phyloP scores from a whole-genome alignment of 495 filamentous ascomycete species.

The Parachaetomium inaequale region DNA sequence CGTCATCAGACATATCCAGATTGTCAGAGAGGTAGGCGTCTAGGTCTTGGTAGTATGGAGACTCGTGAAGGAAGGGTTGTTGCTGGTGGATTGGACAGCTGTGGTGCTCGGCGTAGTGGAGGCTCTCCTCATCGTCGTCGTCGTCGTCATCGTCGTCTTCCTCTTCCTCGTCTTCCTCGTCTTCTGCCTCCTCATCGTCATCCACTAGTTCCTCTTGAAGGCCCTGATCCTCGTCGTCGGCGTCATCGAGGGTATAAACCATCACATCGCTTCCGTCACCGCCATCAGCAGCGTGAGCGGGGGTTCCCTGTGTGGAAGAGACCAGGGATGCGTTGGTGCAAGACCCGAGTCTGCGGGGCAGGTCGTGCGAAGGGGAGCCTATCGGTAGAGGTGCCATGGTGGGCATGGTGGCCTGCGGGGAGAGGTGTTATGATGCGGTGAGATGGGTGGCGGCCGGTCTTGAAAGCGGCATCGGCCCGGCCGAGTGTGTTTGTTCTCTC shows the following conservation, averaged over 20 bases:
- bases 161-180: constrained; percentile 2
- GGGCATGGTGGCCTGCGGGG: constrained; percentile 9
- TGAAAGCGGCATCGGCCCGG: constrained; percentile 7
- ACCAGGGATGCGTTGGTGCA: constrained; percentile 2
- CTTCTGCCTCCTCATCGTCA: constrained; percentile 22
- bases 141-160: constrained; percentile 24
- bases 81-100: constrained; percentile 10
- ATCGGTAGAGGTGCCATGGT: not conserved
- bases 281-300: not conserved
- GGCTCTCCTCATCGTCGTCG: constrained; percentile 25
- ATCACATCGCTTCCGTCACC: constrained; percentile 7
- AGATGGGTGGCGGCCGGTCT: not conserved
- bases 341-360: constrained; percentile 9
- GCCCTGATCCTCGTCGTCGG: not conserved
- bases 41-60: constrained; percentile 6
- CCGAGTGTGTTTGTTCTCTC: not conserved
- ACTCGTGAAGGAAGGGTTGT: constrained; percentile 8
- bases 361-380: constrained; percentile 1
- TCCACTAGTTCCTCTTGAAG: constrained; percentile 16
- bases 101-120: constrained; percentile 22
- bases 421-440: constrained; percentile 1
- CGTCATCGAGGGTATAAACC: not conserved
- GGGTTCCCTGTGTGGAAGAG: not conserved
- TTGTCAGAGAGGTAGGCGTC: constrained; percentile 26
- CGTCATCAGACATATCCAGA: constrained; percentile 9